Conservation (phyloP, 73 alveolate species). For the Blepharisma stoltei region DNA sequence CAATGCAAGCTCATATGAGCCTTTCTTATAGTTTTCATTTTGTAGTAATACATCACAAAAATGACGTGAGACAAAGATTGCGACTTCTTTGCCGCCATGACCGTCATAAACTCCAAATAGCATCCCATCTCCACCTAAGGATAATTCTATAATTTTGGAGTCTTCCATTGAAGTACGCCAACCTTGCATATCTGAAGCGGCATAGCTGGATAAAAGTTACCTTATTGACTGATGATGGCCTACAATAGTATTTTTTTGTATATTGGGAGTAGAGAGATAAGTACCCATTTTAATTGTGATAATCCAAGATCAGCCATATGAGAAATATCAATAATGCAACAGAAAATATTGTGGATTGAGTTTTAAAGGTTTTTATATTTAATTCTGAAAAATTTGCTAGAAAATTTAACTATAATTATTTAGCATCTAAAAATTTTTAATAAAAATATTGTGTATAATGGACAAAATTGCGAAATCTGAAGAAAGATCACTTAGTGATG, state of each 20-base stretch:
- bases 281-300: constrained; percentile 51
- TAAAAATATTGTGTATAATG: too few species aligned
- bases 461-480: too few species aligned
- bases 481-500: too few species aligned
- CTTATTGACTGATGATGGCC: constrained; percentile 45
- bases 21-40: constrained; percentile 57
- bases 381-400: too few species aligned
- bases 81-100: constrained; percentile 96
- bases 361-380: too few species aligned
- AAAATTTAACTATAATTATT: too few species aligned
- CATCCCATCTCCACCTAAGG: constrained; percentile 55
- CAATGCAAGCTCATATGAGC: constrained; percentile 72
- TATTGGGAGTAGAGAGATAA: constrained; percentile 58
- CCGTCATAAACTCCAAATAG: constrained; percentile 95
- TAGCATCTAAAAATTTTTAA: too few species aligned
- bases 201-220: not conserved
- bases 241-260: constrained; percentile 35
- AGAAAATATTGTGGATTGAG: too few species aligned
- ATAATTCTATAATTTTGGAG: constrained; percentile 63
- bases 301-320: too few species aligned
- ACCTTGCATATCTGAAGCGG: constrained; percentile 80
- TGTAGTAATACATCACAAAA: constrained; percentile 56
- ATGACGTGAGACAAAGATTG: constrained; percentile 62
- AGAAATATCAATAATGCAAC: too few species aligned
- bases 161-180: constrained; percentile 83